phyloP scores from a whole-genome alignment of 129 eudicot species.

The Artemisia annua region DNA sequence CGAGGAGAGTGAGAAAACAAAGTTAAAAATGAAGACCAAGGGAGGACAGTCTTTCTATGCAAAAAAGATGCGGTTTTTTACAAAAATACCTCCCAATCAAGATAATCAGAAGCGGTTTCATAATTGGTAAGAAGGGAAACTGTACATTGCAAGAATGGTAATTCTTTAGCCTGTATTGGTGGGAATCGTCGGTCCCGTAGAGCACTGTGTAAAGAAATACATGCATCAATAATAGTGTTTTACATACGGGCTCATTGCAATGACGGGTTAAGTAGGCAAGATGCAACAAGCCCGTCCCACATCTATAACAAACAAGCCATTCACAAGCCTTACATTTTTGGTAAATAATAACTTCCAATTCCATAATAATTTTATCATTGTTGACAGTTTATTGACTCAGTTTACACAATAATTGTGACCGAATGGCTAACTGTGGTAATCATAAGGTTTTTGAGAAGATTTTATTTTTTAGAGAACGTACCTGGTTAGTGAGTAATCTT shows the following conservation, averaged over 20 bases:
- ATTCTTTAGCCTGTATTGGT: slow-evolving; percentile 86
- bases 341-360: neutral
- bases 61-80: neutral
- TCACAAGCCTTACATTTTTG: neutral
- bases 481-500: slow-evolving; percentile 93
- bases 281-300: neutral
- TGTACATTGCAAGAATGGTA: slow-evolving; percentile 84
- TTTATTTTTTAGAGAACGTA: slow-evolving; percentile 21
- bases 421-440: neutral
- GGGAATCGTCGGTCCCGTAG: slow-evolving; percentile 85
- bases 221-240: neutral
- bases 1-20: neutral
- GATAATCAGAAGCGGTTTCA: slow-evolving; percentile 70
- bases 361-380: slow-evolving; percentile 3
- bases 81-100: slow-evolving; percentile 89
- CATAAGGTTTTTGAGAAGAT: neutral
- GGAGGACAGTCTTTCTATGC: neutral
- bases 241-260: slow-evolving; percentile 46
- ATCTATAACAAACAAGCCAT: neutral
- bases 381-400: neutral
- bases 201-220: slow-evolving; percentile 34
- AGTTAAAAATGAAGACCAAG: neutral
- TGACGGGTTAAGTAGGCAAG: slow-evolving; percentile 36
- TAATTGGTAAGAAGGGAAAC: slow-evolving; percentile 87
- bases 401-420: neutral